phyloP scores from a whole-genome alignment of 2,329 filamentous ascomycete species.

The Zelopaecilomyces penicillatus region DNA sequence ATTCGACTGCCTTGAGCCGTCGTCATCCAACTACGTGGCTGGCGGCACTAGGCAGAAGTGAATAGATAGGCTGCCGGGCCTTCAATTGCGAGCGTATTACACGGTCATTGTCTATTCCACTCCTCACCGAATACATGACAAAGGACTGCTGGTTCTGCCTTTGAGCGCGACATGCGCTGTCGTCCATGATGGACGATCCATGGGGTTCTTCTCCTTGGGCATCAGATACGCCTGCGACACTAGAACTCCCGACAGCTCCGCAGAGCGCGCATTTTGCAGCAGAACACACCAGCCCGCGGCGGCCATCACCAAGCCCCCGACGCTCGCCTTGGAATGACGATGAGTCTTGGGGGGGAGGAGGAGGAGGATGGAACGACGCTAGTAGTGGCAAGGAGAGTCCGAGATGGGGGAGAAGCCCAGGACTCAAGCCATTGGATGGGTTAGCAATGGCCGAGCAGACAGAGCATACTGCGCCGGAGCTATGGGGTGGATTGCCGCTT shows the following conservation, averaged over 20 bases:
- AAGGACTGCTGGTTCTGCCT: neutral
- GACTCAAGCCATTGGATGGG: constrained; percentile 19
- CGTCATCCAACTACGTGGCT: no score
- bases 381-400: constrained; percentile 15
- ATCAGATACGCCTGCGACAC: constrained; percentile 28
- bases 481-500: constrained; percentile 14
- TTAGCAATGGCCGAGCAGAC: constrained; percentile 15
- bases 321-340: constrained; percentile 24
- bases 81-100: no score
- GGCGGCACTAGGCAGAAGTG: no score
- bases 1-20: no score
- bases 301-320: constrained; percentile 13
- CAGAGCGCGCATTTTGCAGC: constrained; percentile 22
- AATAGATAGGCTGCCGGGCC: no score
- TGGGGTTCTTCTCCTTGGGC: constrained; percentile 52
- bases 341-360: constrained; percentile 29
- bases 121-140: no score
- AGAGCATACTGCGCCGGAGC: constrained; percentile 21
- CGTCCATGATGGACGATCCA: constrained; percentile 50
- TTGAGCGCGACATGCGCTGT: constrained; percentile 23
- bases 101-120: no score
- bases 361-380: constrained; percentile 29
- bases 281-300: constrained; percentile 16
- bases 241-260: constrained; percentile 25
- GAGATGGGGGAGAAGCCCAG: constrained; percentile 25